phyloP scores from a whole-genome alignment of 2,329 filamentous ascomycete genomes.

The Colletotrichum sp. region DNA sequence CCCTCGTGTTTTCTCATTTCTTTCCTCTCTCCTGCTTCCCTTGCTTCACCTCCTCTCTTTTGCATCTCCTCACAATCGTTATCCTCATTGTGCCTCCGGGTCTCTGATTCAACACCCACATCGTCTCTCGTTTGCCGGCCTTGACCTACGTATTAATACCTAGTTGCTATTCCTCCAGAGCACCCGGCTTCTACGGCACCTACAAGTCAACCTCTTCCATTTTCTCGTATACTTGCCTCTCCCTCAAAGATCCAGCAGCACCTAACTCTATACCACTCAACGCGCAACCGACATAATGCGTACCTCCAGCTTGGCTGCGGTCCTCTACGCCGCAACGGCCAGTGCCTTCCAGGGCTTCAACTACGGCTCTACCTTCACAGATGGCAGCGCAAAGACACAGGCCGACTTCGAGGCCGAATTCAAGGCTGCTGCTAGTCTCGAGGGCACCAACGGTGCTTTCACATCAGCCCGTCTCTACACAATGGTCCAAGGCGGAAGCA shows the following conservation, averaged over 20 bases:
- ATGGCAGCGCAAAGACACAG: conserved; percentile 64
- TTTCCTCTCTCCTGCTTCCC: neutral
- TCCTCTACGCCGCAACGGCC: conserved; percentile 38
- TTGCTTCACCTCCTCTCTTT: neutral
- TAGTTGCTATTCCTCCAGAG: neutral
- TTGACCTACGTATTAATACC: neutral
- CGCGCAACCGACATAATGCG: neutral
- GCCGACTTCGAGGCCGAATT: conserved; percentile 75
- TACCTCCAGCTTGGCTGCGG: conserved; percentile 21
- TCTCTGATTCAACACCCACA: neutral
- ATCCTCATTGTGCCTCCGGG: neutral
- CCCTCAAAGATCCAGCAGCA: neutral
- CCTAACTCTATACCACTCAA: neutral
- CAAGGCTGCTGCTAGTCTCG: conserved; percentile 66
- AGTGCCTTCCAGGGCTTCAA: conserved; percentile 71
- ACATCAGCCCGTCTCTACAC: conserved; percentile 77
- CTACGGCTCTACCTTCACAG: conserved; percentile 69
- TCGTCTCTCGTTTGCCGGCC: neutral
- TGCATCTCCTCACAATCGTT: neutral
- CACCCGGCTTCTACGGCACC: neutral
- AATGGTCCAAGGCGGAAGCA: conserved; percentile 72
- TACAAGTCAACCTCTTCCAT: neutral
- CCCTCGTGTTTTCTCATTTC: neutral
- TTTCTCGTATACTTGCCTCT: neutral
- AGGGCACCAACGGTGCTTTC: conserved; percentile 67